phyloP scores from a whole-genome alignment of 1,139 yeast genomes.

The Nematodospora anomalae region DNA sequence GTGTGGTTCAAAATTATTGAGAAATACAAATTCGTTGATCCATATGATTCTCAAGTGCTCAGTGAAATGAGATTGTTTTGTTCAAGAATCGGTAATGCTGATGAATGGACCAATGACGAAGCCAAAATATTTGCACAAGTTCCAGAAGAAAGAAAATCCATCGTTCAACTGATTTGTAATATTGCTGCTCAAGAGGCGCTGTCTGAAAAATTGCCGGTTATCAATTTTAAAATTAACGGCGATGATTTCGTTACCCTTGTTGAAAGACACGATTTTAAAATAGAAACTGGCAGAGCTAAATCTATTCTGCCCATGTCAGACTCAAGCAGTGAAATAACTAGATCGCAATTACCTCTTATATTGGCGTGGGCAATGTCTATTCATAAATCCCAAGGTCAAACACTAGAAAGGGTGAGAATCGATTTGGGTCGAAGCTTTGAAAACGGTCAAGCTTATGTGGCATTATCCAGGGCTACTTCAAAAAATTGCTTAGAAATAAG shows the following conservation, averaged over 20 bases:
- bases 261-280: conserved; percentile 70
- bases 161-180: conserved; percentile 29
- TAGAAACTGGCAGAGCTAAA: conserved; percentile 42
- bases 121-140: conserved; percentile 28
- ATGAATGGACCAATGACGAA: conserved; percentile 43
- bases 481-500: conserved; percentile 76
- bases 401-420: conserved; percentile 77
- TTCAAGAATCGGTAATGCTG: conserved; percentile 25
- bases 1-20: conserved; percentile 31
- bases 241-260: conserved; percentile 44
- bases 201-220: conserved; percentile 51
- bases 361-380: conserved; percentile 95
- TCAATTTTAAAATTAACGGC: conserved; percentile 47
- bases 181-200: conserved; percentile 26
- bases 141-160: conserved; percentile 27
- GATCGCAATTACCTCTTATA: conserved; percentile 73
- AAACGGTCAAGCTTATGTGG: conserved; percentile 94
- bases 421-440: conserved; percentile 79
- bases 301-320: background rate
- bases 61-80: conserved; percentile 31
- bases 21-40: conserved; percentile 24
- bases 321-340: conserved; percentile 19
- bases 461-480: conserved; percentile 80
- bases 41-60: conserved; percentile 22
- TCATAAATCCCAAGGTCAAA: conserved; percentile 97